phyloP scores from a whole-genome alignment of 805 yeast genomes.

The Teunomyces cretensis region DNA sequence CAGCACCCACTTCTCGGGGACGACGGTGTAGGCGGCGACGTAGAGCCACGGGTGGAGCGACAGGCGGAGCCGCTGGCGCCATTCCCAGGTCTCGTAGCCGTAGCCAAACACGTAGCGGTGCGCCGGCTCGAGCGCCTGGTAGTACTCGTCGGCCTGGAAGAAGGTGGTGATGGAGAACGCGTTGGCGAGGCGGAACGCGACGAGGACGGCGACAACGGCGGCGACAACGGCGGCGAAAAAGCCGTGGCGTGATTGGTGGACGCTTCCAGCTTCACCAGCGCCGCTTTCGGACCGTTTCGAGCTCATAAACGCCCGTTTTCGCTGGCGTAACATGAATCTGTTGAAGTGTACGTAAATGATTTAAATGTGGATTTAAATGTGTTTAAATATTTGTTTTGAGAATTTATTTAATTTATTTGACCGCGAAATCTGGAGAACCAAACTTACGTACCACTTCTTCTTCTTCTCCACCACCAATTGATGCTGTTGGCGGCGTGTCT shows the following conservation, averaged over 20 bases:
- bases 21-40: conserved; percentile 36
- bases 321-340: background rate
- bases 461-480: too few relatives aligned
- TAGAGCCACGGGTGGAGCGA: conserved; percentile 78
- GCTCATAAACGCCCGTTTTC: background rate
- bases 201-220: too few relatives aligned
- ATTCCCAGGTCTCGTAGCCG: conserved; percentile 94
- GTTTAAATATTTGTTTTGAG: too few relatives aligned
- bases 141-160: conserved; percentile 96
- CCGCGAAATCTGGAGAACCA: conserved; percentile 1
- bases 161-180: conserved; percentile 66
- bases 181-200: conserved; percentile 56
- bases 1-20: conserved; percentile 27
- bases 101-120: conserved; percentile 70
- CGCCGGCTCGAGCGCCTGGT: conserved; percentile 93
- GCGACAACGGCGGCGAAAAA: conserved; percentile 15
- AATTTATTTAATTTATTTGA: too few relatives aligned
- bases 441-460: too few relatives aligned
- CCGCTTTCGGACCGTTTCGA: too few relatives aligned
- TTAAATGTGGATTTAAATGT: too few relatives aligned
- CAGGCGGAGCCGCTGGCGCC: conserved; percentile 74
- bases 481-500: conserved; percentile 3
- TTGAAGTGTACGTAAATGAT: too few relatives aligned
- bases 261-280: background rate
- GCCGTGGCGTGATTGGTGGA: background rate